phyloP scores from a whole-genome alignment of 2,329 filamentous ascomycete species.

The Aspergillus sp. region DNA sequence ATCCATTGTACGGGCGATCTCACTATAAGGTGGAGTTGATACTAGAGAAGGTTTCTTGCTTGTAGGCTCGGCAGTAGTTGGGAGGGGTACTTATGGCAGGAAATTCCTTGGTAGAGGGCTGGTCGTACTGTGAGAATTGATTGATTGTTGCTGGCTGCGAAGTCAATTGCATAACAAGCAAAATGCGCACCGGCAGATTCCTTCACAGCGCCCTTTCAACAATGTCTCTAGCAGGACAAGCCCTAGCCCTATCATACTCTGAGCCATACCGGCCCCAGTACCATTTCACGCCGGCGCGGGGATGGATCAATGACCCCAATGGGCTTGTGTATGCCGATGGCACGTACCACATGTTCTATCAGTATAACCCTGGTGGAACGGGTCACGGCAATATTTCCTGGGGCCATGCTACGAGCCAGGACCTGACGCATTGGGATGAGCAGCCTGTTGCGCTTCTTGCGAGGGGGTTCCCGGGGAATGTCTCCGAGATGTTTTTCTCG shows the following conservation, averaged over 20 bases:
- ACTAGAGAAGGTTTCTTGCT: no score
- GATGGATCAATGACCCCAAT: conserved; percentile 19
- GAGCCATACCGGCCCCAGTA: conserved; percentile 10
- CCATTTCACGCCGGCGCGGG: conserved; percentile 8
- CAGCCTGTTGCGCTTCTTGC: conserved; percentile 34
- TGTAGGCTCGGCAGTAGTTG: no score
- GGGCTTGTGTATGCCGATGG: conserved; percentile 10
- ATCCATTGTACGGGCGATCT: no score
- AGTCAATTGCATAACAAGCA: no score
- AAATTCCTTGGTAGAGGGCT: no score
- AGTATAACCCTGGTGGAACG: conserved; percentile 46
- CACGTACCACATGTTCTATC: conserved; percentile 54
- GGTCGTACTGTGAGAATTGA: no score
- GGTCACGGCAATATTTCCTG: conserved; percentile 46
- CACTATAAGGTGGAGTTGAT: no score
- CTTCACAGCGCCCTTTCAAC: neutral
- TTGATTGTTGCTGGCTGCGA: no score
- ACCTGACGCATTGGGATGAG: conserved; percentile 31
- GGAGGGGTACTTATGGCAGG: no score
- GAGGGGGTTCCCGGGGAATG: conserved; percentile 44
- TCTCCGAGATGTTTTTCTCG: conserved; percentile 50
- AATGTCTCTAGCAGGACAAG: neutral
- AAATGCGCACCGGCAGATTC: neutral
- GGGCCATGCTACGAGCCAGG: conserved; percentile 54
- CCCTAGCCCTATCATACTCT: neutral